Evolutionary conservation across 2,329 filamentous ascomycete genomes (phyloP), one percentile per base, ranked within the genome.

Genomic region (Aspergillus aculeatinus): DNA sequence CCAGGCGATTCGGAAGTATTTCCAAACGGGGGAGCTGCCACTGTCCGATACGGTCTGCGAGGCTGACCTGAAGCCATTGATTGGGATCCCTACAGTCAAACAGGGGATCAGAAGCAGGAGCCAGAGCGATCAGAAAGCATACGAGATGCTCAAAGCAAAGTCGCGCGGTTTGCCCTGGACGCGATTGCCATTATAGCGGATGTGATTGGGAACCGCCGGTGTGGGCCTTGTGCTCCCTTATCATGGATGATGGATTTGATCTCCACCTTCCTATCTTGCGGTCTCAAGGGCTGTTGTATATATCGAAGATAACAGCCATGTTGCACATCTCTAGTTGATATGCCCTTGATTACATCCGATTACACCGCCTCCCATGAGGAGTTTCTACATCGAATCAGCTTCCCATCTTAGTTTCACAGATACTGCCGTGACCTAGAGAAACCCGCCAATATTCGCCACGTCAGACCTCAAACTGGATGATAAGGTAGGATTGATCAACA

Each of bases 1-100:
- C 29, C 72, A 68, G 21, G 63, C 62, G 1, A 71, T 80, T 21
- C 72, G 77, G 25, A 60, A 59, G 4, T 81, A 80, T 59, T 81
- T 80, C 62, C 77, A 79, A 50, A 72, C 70, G 2, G 79, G 79
- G 0, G 63, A 61, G 29, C 59, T 80, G 25, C 79, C 79, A 1
- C 56, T 65, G 0, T n/a, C 56, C 3, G 75, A 69, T 3, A 72
- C 69, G 6, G 61, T 77, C 4, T 80, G 79, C 58, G 57, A 68
- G 19, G 72, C 71, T 4, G 75, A 79, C 57, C 12, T 72, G n/a
- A 75, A 72, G 61, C 75, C 76, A 2, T 56, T 73, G 14, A 54
- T 72, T 11, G 70, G 70, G 4, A 51, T 62, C 5, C 56, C 66
- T 6, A 35, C 53, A 5, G 33, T 50, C 50, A 27, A 48, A 64